Evolutionary conservation across 805 yeast species (phyloP), one percentile per base, ranked within the genome.

Genomic region (Kazachstania viticola): DNA sequence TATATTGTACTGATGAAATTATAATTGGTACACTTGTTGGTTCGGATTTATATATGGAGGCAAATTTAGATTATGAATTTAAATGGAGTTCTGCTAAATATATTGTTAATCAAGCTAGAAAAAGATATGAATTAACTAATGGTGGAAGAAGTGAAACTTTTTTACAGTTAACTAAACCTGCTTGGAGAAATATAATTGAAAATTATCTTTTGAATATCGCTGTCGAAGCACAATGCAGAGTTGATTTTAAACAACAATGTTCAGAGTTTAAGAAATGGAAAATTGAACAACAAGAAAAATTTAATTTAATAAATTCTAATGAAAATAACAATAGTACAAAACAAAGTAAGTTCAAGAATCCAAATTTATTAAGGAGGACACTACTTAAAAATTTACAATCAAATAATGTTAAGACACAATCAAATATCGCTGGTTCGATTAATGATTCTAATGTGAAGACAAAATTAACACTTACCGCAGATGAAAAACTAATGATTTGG

Each of bases 111-210:
- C 64, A 71, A n/a, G 75, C 76, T 4, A 57, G 73, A 40, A 39
- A 52, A 28, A 52, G 74, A 35, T 73, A 68, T 38, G 54, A 52
- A 15, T 3, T 9, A 4, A 5, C 9, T 16, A 30, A 34, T 16
- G 38, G 37, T 12, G 43, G 37, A 9, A 14, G 14, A 9, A 23
- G 27, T 21, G 43, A 38, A 25, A 30, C 34, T 9, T 35, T 45
- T 4, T 36, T 53, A 43, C 37, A 40, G 4, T 45, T 67, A 13
- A 52, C 65, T 8, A 60, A 64, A 35, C 62, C 66, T 19, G 79
- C 76, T 47, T 76, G 83, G 80, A 58, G 84, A 39, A 73, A 75
- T 44, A 65, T 78, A 15, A 72, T 77, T 37, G 84, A 78, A 40
- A 76, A 75, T 51, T 77, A 67, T 41, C 41, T 74, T 19, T 49